Percentiles rank a stretch among this genome's conserved stretches.
These are phyloP conservation scores for Arthrinium puccinioides DNA, from an alignment of 2,329 filamentous ascomycete species.

Conservation along the genomic window DNA sequence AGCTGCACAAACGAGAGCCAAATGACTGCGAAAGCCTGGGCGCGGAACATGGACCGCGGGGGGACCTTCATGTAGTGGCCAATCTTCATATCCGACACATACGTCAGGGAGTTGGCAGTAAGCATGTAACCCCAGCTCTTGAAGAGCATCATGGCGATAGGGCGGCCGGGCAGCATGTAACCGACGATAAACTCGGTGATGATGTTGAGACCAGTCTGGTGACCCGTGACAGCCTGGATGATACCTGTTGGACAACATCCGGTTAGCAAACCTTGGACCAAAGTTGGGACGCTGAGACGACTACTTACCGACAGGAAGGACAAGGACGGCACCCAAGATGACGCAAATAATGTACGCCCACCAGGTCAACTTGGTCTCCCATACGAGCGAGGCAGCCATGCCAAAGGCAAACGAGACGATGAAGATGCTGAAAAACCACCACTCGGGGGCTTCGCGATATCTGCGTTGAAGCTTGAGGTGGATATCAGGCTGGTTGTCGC, in stretches of 20 bases:
- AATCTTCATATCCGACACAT: conserved; percentile 23
- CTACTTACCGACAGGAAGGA: conserved; percentile 54
- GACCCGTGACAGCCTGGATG: conserved; percentile 54
- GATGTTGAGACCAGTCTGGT: conserved; percentile 53
- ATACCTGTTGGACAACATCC: too few relatives aligned
- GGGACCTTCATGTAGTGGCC: conserved; percentile 17
- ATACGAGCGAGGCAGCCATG: conserved; percentile 40
- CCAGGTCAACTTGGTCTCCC: conserved; percentile 49
- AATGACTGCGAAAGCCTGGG: conserved; percentile 2
- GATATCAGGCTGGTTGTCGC: too few relatives aligned
- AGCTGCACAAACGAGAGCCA: conserved; percentile 34
- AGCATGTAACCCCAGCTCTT: conserved; percentile 25
- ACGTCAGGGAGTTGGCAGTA: conserved; percentile 25
- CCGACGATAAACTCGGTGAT: conserved; percentile 24
- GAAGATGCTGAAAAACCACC: conserved; percentile 42
- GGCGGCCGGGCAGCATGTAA: conserved; percentile 23
- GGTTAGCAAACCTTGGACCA: too few relatives aligned
- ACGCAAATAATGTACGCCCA: conserved; percentile 53
- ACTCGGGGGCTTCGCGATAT: conserved; percentile 43
- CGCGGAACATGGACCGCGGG: conserved; percentile 21
- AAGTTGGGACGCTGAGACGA: too few relatives aligned
- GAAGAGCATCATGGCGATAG: conserved; percentile 24
- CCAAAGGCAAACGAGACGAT: conserved; percentile 30
- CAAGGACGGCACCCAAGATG: conserved; percentile 48
- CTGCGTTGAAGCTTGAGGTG: conserved; percentile 46